Evolutionary conservation across 345 rosid species (phyloP), one percentile per base, ranked within the genome.

Genomic region (Eucalyptus regnans): DNA sequence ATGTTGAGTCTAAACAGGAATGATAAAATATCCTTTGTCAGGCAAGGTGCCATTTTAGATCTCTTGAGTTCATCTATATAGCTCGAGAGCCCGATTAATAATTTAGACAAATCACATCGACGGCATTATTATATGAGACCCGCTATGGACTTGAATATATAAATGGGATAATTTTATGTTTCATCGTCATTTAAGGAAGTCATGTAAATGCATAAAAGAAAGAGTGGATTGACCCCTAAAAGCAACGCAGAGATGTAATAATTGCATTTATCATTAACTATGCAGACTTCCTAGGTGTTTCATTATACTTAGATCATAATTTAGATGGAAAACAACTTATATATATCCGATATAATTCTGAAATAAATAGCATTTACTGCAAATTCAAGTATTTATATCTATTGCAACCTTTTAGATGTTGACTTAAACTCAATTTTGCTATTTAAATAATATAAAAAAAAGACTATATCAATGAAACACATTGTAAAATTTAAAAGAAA

Each of bases 401-500:
- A 23, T 0, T 56, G 29, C 62, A 56, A 56, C 62, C 62, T 22
- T 9, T 22, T 56, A 56, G 27, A 56, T 37, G 81, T 68, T 9
- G 83, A 37, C 46, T 37, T 22, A 18, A 37, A 20, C 83, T 76
- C 83, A 37, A 10, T 37, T 76, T 62, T 16, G 12, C 62, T 56
- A 23, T 2, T 0, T 1, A 49, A 0, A 51, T 16, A 50, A 52
- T 33, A 33, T 33, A 18, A 23, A 22, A 23, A 9, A 56, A 22
- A 56, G 27, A 56, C 29, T 9, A 56, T 56, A 23, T 56, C 62
- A 56, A 56, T 23, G 12, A 56, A 56, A 23, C 6, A 25, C 12
- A 56, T 22, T 56, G 29, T 0, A 4, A 56, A 23, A 9, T 56
- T 9, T 8, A 1, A 56, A 20, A 15, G 6, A 56, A 20, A 15